Base-by-base conservation (phyloP, 768 basidiomycete genomes). In the Hortiboletus flavorubellus region DNA sequence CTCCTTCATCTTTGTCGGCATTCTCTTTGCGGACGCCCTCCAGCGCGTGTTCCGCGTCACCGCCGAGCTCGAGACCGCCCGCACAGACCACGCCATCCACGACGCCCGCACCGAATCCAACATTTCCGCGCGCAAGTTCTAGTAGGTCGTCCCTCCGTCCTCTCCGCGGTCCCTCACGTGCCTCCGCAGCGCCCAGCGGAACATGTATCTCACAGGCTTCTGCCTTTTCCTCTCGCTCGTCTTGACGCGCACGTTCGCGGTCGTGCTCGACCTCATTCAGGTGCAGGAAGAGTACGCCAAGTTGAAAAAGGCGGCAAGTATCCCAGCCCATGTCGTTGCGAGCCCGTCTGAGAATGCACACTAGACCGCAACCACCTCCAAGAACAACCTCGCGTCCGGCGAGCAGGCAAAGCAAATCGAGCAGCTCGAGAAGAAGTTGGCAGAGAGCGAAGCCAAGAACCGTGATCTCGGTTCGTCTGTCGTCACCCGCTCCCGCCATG, bases 211-310 rank as follows among this genome's bases (percentile, higher is more conserved):
- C 15, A 95, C 94, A 8, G 91, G 91, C 0, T 94, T 93, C 71
- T 92, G 89, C 56, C 80, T 99, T 44, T 97, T 98, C 86, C 86
- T 99, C 21, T 97, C 96, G 9, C 85, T 98, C 53, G 87, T 97
- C 62, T 84, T 98, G 61, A 89, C 94, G 3, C 87, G 95, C 64
- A 91, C 89, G 4, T 98, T 98, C 77, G 87, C 87, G 69, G 90
- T 98, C 70, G 83, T 90, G 44, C 84, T 94, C 65, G 93, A 98
- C 68, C 85, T 97, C 61, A 87, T 98, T 59, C 86, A 91, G 61
- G 82, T 86, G 1, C 92, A 96, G 71, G 94, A 95, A 62, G 85
- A 92, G 64, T 91, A 91, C 66, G 85, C 84, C 18, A 86, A 89
- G 64, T 69, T 98, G 56, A 93, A 95, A 78, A 80, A 85, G 62